A percentile compares a stretch with the other conserved stretches of the same genome.
These are phyloP conservation scores for Hemerocallis citrina DNA, from an alignment of 106 monocot genomes.

Conservation along the genomic window DNA sequence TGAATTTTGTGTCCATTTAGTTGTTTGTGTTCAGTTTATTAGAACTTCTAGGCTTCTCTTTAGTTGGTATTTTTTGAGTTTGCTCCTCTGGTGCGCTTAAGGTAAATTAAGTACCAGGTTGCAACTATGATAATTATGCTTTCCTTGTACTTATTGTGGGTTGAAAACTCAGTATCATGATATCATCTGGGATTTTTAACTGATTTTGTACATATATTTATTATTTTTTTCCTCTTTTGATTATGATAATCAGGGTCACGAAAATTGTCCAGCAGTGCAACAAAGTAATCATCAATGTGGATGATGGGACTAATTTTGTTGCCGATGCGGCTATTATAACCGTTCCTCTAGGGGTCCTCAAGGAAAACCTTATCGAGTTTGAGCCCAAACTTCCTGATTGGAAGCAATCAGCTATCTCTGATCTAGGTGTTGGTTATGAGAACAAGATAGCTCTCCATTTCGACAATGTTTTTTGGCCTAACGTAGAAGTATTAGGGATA, in stretches of 20 bases:
- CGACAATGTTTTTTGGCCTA: constrained; percentile 81
- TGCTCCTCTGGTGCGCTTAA: too few relatives aligned
- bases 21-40: too few relatives aligned
- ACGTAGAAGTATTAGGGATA: constrained; percentile 84
- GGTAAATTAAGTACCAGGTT: too few relatives aligned
- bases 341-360: constrained; percentile 90
- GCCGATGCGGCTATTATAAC: constrained; percentile 91
- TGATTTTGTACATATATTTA: neutral
- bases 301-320: constrained; percentile 44
- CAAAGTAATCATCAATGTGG: constrained; percentile 45
- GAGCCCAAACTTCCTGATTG: constrained; percentile 80
- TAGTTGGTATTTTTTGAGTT: too few relatives aligned
- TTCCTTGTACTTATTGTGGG: too few relatives aligned
- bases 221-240: neutral
- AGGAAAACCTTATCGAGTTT: constrained; percentile 75
- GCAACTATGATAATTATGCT: too few relatives aligned
- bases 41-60: too few relatives aligned
- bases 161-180: too few relatives aligned
- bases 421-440: constrained; percentile 84
- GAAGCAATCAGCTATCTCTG: constrained; percentile 80
- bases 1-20: too few relatives aligned
- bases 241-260: constrained; percentile 40
- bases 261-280: constrained; percentile 46
- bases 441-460: constrained; percentile 92
- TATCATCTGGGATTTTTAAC: too few relatives aligned